These are phyloP conservation scores for Cetraspora pellucida DNA, from an alignment of 192 early-diverging fungal species.

Conservation along the genomic window DNA sequence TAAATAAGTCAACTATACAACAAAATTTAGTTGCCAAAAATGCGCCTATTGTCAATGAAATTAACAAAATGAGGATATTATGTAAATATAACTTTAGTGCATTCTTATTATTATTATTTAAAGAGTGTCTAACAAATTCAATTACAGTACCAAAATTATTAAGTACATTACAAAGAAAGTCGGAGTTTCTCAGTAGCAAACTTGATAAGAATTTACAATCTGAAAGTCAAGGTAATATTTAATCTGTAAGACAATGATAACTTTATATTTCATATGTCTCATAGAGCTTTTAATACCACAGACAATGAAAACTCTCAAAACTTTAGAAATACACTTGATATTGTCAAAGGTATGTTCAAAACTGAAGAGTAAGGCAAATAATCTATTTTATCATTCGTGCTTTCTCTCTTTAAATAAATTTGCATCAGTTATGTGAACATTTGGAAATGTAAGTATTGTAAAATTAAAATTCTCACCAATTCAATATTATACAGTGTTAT, in stretches of 20 bases:
- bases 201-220: background rate
- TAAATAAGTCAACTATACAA: constrained; percentile 17
- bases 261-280: background rate
- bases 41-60: constrained; percentile 17
- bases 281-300: background rate
- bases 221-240: background rate
- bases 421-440: too few species aligned
- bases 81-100: background rate
- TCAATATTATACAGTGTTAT: background rate
- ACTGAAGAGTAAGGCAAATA: too few species aligned
- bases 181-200: background rate
- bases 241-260: background rate
- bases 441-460: too few species aligned
- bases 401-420: too few species aligned
- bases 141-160: background rate
- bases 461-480: background rate
- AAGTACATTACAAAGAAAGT: constrained; percentile 10
- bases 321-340: background rate
- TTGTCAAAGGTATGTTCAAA: background rate
- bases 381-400: too few species aligned
- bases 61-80: constrained; percentile 8
- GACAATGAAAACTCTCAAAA: background rate
- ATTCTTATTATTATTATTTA: background rate
- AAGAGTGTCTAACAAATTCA: background rate
- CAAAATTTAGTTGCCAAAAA: constrained; percentile 9